These are phyloP conservation scores for Angomonas ambiguus DNA, from an alignment of 208 protist species.

Conservation along the genomic window DNA sequence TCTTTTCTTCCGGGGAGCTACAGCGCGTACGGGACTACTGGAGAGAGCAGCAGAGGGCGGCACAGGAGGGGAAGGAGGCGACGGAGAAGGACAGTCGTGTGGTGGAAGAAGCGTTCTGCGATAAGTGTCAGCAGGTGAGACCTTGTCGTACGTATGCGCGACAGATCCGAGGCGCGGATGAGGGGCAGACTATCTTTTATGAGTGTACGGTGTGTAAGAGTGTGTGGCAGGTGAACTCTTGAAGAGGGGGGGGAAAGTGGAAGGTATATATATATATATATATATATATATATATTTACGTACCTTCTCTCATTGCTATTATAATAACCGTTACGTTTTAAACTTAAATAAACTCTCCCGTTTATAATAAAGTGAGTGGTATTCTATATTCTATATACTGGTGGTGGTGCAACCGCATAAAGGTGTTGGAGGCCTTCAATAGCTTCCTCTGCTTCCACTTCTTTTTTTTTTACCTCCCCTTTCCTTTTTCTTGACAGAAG, in stretches of 20 bases:
- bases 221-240: conserved; percentile 92
- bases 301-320: no score
- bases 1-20: neutral
- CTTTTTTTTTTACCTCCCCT: no score
- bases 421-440: neutral
- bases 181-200: conserved; percentile 91
- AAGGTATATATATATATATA: neutral
- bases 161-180: conserved; percentile 89
- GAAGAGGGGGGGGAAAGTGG: conserved; percentile 9
- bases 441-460: neutral
- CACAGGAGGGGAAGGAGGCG: neutral
- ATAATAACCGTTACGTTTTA: no score
- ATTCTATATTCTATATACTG: no score
- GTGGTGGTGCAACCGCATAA: no score
- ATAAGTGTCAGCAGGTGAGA: conserved; percentile 59
- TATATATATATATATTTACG: neutral
- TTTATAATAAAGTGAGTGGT: no score
- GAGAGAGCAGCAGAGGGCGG: neutral
- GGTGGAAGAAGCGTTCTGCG: conserved; percentile 85
- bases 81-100: conserved; percentile 72
- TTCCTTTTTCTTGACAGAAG: neutral
- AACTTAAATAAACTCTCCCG: no score
- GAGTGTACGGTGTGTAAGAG: conserved; percentile 81
- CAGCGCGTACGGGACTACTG: neutral
- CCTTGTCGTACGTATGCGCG: conserved; percentile 78